Evolutionary conservation across 192 early-diverging fungal genomes (phyloP).

Genomic region (Coemansia sp.): DNA sequence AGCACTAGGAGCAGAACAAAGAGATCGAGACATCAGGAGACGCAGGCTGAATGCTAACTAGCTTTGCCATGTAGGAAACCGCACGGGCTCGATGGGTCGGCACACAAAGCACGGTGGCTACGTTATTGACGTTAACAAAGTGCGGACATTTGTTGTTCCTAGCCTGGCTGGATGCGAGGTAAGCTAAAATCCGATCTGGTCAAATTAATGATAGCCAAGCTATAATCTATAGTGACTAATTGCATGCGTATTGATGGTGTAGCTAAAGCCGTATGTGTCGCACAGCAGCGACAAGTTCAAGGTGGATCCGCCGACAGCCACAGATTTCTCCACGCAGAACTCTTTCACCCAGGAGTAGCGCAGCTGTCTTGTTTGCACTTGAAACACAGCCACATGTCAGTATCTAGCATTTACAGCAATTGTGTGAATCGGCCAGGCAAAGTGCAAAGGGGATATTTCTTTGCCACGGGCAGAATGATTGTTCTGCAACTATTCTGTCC

Average conservation of each 20-base stretch:
- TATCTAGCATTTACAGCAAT: not conserved
- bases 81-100: slow-evolving; percentile 55
- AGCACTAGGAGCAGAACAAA: not conserved
- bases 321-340: not conserved
- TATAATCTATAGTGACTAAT: not conserved
- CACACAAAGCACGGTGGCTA: slow-evolving; percentile 56
- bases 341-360: not conserved
- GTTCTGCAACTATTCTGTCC: not conserved
- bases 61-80: slow-evolving; percentile 22
- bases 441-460: not conserved
- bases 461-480: not conserved
- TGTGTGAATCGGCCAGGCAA: not conserved
- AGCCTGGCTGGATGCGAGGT: slow-evolving; percentile 44
- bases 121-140: slow-evolving; percentile 41
- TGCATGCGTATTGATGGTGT: slow-evolving; percentile 4
- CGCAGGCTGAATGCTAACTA: not conserved
- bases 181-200: not conserved
- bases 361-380: not conserved
- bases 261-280: slow-evolving; percentile 53
- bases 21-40: not conserved
- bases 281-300: slow-evolving; percentile 46
- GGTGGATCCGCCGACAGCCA: slow-evolving; percentile 30
- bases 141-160: slow-evolving; percentile 56
- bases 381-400: slow-evolving; percentile 1
- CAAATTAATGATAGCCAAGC: not conserved